A percentile compares a stretch with the other conserved stretches of the same genome.
Evolutionary conservation across 805 yeast genomes (phyloP).

Genomic region (Saccharomyces mikatae): DNA sequence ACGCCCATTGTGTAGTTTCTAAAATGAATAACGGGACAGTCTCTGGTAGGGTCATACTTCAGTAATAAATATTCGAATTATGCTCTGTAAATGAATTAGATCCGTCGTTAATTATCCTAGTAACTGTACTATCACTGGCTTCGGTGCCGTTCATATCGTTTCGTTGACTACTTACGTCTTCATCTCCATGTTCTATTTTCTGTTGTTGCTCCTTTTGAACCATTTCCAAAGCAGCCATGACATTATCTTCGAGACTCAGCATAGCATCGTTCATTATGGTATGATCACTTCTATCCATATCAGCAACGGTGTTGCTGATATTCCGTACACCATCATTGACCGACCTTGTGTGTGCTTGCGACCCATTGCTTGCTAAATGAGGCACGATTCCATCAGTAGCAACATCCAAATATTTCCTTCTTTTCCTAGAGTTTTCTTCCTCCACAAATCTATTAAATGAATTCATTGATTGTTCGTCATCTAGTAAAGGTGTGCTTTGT

Average conservation of each 20-base stretch:
- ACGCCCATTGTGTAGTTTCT: background rate
- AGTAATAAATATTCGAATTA: background rate
- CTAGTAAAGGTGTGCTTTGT: background rate
- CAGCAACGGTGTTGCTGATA: slow-evolving; percentile 6
- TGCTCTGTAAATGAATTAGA: background rate
- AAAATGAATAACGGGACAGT: background rate
- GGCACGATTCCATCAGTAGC: slow-evolving; percentile 5
- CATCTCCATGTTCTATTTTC: background rate
- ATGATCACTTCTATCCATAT: slow-evolving; percentile 6
- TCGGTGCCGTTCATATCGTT: slow-evolving; percentile 1
- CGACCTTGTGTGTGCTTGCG: background rate
- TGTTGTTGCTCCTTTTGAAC: slow-evolving; percentile 15
- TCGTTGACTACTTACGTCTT: background rate
- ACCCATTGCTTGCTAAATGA: background rate
- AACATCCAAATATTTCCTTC: slow-evolving; percentile 16
- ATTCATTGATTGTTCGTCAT: slow-evolving; percentile 17
- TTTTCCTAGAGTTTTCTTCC: slow-evolving; percentile 14
- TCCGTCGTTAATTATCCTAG: background rate
- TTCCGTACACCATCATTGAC: background rate
- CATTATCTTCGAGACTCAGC: slow-evolving; percentile 23
- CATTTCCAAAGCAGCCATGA: slow-evolving; percentile 23
- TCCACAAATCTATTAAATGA: slow-evolving; percentile 22
- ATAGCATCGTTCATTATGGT: slow-evolving; percentile 20
- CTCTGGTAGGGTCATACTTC: background rate
- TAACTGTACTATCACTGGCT: background rate